Percentiles rank a stretch among this genome's conserved stretches.
phyloP scores from a whole-genome alignment of 2,329 filamentous ascomycete species.

The Alternaria gansuensis region DNA sequence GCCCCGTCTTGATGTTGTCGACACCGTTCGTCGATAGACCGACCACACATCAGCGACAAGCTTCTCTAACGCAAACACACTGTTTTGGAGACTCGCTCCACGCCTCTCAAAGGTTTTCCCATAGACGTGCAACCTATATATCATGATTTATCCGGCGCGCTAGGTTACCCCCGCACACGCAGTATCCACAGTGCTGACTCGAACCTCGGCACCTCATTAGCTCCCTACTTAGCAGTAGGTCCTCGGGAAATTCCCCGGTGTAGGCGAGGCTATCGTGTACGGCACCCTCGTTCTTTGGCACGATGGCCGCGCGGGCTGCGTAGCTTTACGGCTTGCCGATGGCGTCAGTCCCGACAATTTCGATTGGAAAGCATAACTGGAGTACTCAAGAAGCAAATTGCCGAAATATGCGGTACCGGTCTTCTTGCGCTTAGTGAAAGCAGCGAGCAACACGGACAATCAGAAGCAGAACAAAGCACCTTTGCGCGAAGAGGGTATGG shows the following conservation, averaged over 20 bases:
- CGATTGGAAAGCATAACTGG: slow-evolving; percentile 39
- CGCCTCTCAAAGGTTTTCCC: background rate
- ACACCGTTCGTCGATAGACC: background rate
- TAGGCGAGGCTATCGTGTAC: slow-evolving; percentile 59
- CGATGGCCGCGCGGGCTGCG: slow-evolving; percentile 63
- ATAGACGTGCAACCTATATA: slow-evolving; percentile 1
- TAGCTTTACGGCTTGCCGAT: slow-evolving; percentile 65
- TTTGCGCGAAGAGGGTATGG: slow-evolving; percentile 71
- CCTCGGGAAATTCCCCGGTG: slow-evolving; percentile 53
- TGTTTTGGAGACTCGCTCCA: background rate
- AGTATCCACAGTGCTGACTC: slow-evolving; percentile 13
- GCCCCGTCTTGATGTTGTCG: background rate
- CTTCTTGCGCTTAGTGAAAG: slow-evolving; percentile 70
- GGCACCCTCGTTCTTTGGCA: slow-evolving; percentile 56
- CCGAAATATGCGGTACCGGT: slow-evolving; percentile 78
- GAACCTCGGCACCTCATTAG: slow-evolving; percentile 35
- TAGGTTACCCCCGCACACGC: slow-evolving; percentile 27
- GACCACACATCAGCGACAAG: background rate
- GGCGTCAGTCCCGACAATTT: slow-evolving; percentile 35
- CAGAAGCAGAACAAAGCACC: slow-evolving; percentile 82
- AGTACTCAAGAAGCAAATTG: slow-evolving; percentile 51
- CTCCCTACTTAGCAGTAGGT: slow-evolving; percentile 21
- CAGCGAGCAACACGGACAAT: slow-evolving; percentile 70
- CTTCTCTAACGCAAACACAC: background rate
- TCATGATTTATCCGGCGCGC: background rate